Percentiles rank a stretch among this genome's conserved stretches.
These are phyloP conservation scores for Russula compacta DNA, from an alignment of 768 basidiomycete species.

Conservation along the genomic window DNA sequence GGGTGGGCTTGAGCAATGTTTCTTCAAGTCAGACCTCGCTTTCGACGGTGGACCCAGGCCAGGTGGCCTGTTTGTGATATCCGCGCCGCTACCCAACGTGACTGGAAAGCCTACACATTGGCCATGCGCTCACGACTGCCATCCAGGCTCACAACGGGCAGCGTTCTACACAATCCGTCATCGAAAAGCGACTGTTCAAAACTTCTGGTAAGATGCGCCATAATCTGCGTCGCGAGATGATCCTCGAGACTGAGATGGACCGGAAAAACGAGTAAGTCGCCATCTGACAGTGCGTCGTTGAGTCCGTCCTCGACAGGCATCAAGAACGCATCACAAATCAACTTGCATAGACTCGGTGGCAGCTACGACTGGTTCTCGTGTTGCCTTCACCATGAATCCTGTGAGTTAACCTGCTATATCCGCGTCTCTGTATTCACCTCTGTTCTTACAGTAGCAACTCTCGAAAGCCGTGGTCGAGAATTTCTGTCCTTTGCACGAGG, in stretches of 20 bases:
- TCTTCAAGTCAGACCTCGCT: slow-evolving; percentile 69
- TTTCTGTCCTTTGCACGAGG: slow-evolving; percentile 86
- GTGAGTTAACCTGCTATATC: slow-evolving; percentile 32
- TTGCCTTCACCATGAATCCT: slow-evolving; percentile 92
- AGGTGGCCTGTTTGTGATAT: slow-evolving; percentile 49
- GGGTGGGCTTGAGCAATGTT: slow-evolving; percentile 94
- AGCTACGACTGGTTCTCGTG: slow-evolving; percentile 93
- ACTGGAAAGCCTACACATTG: slow-evolving; percentile 93
- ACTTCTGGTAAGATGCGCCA: slow-evolving; percentile 73
- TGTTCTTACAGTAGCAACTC: slow-evolving; percentile 37
- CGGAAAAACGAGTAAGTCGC: slow-evolving; percentile 93
- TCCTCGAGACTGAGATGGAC: slow-evolving; percentile 82
- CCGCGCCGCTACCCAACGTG: slow-evolving; percentile 92
- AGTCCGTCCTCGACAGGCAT: slow-evolving; percentile 44
- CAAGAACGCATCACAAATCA: slow-evolving; percentile 90
- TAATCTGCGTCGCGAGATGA: slow-evolving; percentile 89
- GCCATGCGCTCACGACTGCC: slow-evolving; percentile 87
- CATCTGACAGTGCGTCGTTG: background rate
- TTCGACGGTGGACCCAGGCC: slow-evolving; percentile 48
- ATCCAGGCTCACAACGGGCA: too few relatives aligned
- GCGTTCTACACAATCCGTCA: slow-evolving; percentile 94
- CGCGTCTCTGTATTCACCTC: background rate
- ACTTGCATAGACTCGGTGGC: slow-evolving; percentile 76
- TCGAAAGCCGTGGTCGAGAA: slow-evolving; percentile 86
- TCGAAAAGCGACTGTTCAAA: slow-evolving; percentile 88